phyloP scores from a whole-genome alignment of 371 early-diverging fungal species.

The Blakeslea trispora region DNA sequence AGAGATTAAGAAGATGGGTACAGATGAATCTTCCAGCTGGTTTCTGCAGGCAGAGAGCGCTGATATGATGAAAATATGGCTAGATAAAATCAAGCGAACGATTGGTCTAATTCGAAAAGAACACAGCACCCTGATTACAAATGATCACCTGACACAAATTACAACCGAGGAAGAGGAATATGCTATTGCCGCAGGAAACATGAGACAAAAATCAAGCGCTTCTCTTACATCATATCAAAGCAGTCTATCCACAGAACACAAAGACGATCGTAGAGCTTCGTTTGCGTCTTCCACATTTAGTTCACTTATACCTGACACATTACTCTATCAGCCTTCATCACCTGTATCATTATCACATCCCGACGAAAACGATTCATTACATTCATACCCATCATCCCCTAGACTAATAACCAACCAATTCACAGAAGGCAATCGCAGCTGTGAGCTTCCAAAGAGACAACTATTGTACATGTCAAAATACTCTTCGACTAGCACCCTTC shows the following conservation, averaged over 20 bases:
- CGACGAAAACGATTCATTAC: constrained; percentile 2
- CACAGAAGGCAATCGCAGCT: constrained; percentile 1
- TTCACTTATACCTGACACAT: background rate
- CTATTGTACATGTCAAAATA: constrained; percentile 1
- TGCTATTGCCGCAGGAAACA: background rate
- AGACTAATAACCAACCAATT: background rate
- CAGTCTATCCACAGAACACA: background rate
- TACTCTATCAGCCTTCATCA: constrained; percentile 6
- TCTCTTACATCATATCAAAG: constrained; percentile 7
- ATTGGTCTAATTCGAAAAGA: constrained; percentile 22
- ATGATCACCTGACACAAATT: constrained; percentile 4
- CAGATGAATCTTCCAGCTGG: constrained; percentile 22
- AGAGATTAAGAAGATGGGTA: constrained; percentile 32
- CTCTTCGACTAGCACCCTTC: background rate
- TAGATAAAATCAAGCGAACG: constrained; percentile 32
- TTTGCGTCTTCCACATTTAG: background rate
- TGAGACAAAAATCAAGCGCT: background rate
- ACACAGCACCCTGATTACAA: constrained; percentile 1
- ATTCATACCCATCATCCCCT: background rate
- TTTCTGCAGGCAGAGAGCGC: constrained; percentile 36
- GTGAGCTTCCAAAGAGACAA: background rate
- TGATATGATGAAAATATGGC: constrained; percentile 39
- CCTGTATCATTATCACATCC: constrained; percentile 3
- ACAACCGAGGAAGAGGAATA: constrained; percentile 27
- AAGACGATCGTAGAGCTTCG: too few species aligned